A percentile compares a stretch with the other conserved stretches of the same genome.
Conservation (phyloP, 176 grass and related monocot genomes). For the Paspalum vaginatum region DNA sequence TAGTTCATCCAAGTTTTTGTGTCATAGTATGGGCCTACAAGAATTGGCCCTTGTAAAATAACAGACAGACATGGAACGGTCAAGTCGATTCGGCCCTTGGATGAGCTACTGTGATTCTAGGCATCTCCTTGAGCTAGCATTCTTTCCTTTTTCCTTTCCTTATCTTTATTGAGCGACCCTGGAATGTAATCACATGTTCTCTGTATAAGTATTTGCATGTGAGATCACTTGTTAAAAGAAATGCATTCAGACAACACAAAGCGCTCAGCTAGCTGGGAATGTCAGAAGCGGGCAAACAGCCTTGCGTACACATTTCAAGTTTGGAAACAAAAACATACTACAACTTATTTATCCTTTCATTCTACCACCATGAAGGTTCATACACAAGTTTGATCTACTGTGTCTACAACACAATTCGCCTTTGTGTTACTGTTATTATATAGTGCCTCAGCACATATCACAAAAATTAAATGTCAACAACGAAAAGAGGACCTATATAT, state of each 20-base stretch:
- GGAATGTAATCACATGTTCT: not conserved
- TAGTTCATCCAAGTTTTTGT: no score
- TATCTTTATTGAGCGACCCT: not conserved
- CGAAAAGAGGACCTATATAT: conserved; percentile 35
- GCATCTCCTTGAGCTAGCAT: not conserved
- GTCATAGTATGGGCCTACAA: no score
- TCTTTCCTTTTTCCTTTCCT: not conserved
- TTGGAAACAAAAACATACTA: not conserved
- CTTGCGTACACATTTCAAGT: not conserved
- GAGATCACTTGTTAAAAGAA: not conserved
- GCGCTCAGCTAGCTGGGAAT: not conserved
- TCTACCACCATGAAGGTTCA: conserved; percentile 8
- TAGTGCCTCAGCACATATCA: conserved; percentile 14
- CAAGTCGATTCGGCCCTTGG: not conserved
- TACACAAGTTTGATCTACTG: conserved; percentile 30
- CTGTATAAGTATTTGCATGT: not conserved
- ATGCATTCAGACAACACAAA: not conserved
- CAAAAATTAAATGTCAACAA: conserved; percentile 34
- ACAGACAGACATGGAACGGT: no score
- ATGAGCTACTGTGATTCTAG: not conserved
- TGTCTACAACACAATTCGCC: conserved; percentile 35
- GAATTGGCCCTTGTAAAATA: no score
- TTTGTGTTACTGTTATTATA: conserved; percentile 48
- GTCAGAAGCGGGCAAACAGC: not conserved
- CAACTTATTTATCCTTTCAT: conserved; percentile 30